Conservation (phyloP, 768 basidiomycete species). For the Agrocybe chaxingu region DNA sequence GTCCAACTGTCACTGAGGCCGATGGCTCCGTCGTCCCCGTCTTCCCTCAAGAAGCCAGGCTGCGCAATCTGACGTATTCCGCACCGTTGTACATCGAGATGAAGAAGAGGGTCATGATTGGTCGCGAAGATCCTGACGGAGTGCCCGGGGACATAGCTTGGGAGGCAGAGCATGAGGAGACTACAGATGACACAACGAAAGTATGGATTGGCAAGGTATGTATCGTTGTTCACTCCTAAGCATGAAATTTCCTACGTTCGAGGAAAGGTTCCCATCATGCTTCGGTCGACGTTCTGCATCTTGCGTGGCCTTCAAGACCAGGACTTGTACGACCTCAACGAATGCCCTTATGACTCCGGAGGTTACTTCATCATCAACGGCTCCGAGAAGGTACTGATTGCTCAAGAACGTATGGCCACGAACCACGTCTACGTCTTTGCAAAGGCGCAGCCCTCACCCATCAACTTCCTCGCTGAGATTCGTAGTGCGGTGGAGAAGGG, state of each 20-base stretch:
- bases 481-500: constrained; percentile 97
- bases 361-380: constrained; percentile 99
- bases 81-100: constrained; percentile 95
- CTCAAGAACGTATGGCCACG: constrained; percentile 98
- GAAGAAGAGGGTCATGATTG: constrained; percentile 79
- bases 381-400: constrained; percentile 99
- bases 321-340: constrained; percentile 88
- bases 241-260: constrained; percentile 6
- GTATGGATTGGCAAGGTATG: constrained; percentile 93
- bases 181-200: constrained; percentile 66
- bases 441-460: constrained; percentile 94
- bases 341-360: constrained; percentile 98
- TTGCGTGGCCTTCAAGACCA: constrained; percentile 75
- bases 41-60: constrained; percentile 94
- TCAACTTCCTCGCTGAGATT: constrained; percentile 95
- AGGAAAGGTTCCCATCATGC: constrained; percentile 94
- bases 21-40: constrained; percentile 93
- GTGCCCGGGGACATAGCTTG: constrained; percentile 77
- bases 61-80: constrained; percentile 95
- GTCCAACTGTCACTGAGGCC: constrained; percentile 91
- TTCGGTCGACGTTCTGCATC: constrained; percentile 93
- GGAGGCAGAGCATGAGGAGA: constrained; percentile 70
- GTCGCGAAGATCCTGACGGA: constrained; percentile 78
- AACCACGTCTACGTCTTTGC: constrained; percentile 99
- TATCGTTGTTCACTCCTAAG: constrained; percentile 7